These are phyloP conservation scores for Trichophyton verrucosum DNA, from an alignment of 2,329 filamentous ascomycete species.

Conservation along the genomic window DNA sequence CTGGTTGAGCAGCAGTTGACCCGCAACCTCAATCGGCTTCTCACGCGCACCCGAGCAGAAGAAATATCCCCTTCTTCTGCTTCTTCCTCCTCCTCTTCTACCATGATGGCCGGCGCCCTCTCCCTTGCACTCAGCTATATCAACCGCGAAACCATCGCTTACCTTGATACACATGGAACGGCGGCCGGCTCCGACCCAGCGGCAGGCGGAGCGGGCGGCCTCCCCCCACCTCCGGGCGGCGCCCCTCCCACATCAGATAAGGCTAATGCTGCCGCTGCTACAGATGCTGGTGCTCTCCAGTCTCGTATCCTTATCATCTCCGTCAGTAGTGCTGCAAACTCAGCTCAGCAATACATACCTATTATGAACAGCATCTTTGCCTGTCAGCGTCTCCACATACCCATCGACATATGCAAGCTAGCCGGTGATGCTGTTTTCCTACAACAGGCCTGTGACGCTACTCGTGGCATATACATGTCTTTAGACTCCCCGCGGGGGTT, in stretches of 20 bases:
- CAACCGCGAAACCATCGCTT: slow-evolving; percentile 62
- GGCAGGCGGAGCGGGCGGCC: slow-evolving; percentile 14
- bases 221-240: slow-evolving; percentile 10
- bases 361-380: slow-evolving; percentile 99
- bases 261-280: not conserved
- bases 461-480: slow-evolving; percentile 56
- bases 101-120: slow-evolving; percentile 80
- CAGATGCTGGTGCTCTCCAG: slow-evolving; percentile 45
- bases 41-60: slow-evolving; percentile 54
- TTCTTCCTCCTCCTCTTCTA: slow-evolving; percentile 45
- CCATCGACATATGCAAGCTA: slow-evolving; percentile 83
- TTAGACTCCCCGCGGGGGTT: slow-evolving; percentile 55
- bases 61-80: slow-evolving; percentile 36
- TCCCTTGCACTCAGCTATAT: slow-evolving; percentile 83
- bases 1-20: slow-evolving; percentile 74
- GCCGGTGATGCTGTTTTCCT: slow-evolving; percentile 80
- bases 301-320: slow-evolving; percentile 81
- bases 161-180: slow-evolving; percentile 45
- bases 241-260: slow-evolving; percentile 13
- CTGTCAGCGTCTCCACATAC: slow-evolving; percentile 73
- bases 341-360: slow-evolving; percentile 84
- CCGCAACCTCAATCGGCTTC: slow-evolving; percentile 58
- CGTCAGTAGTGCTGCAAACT: slow-evolving; percentile 77
- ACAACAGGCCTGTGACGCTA: slow-evolving; percentile 75
- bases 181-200: slow-evolving; percentile 29